Percentiles rank a stretch among this genome's conserved stretches.
Conservation (phyloP, 768 basidiomycete genomes). For the Trametes meyenii region DNA sequence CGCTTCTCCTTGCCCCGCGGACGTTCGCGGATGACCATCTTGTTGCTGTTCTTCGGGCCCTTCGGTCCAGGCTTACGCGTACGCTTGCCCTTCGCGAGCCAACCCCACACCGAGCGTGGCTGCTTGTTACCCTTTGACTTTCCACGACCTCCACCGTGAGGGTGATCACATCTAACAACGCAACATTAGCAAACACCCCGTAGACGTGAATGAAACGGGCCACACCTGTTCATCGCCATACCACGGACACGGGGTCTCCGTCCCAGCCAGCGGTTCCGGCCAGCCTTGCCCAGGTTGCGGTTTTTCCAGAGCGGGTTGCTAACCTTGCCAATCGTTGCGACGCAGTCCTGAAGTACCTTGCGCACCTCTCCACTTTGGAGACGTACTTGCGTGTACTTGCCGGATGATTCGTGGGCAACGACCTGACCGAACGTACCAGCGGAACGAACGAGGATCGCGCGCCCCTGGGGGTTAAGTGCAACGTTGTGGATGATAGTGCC, state of each 20-base stretch:
- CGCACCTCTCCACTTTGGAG: constrained; percentile 94
- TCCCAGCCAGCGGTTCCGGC: constrained; percentile 85
- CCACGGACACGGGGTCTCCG: constrained; percentile 84
- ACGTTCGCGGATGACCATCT: constrained; percentile 84
- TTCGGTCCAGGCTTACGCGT: constrained; percentile 93
- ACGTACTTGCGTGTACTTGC: constrained; percentile 78
- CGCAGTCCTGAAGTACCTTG: constrained; percentile 77
- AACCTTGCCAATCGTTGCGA: constrained; percentile 88
- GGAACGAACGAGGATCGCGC: constrained; percentile 81
- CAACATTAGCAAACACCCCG: constrained; percentile 6
- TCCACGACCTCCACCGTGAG: constrained; percentile 97
- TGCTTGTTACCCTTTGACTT: constrained; percentile 97
- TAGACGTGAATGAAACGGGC: constrained; percentile 13
- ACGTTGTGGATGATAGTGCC: constrained; percentile 90
- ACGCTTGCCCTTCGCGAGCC: constrained; percentile 89
- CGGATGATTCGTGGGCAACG: constrained; percentile 72
- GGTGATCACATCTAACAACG: constrained; percentile 73
- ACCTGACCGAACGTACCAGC: constrained; percentile 88
- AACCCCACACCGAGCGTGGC: constrained; percentile 90
- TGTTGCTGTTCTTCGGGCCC: constrained; percentile 88
- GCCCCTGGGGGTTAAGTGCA: constrained; percentile 73
- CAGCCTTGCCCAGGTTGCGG: constrained; percentile 87
- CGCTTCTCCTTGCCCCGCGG: constrained; percentile 70
- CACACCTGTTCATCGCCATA: constrained; percentile 96
- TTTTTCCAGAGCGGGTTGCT: constrained; percentile 92